Evolutionary conservation across 345 rosid genomes (phyloP), one percentile per base, ranked within the genome.

Genomic region (Lenwebbia sp.): DNA sequence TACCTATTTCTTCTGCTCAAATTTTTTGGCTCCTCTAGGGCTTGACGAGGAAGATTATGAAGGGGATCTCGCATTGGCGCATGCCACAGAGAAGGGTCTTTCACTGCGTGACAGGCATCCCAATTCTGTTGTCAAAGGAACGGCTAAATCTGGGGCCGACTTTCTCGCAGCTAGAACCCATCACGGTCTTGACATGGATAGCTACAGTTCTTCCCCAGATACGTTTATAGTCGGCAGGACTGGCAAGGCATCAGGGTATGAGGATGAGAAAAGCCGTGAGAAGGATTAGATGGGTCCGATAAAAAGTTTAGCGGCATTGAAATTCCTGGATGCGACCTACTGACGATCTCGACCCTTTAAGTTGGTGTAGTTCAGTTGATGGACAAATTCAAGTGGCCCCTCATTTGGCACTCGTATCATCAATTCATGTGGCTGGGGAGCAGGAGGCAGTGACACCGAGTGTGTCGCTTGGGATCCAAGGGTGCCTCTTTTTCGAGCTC

Each of bases 111-210:
- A 92, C 54, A 86, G 78, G 85, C 88, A 86, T 83, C 88, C 90
- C 6, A 82, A 85, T 54, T 83, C 91, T 30, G 88, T 94, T 5
- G 50, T 85, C 89, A 96, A 91, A 90, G 93, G 93, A 88, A 90
- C 86, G 0, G 92, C 92, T n/a, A 96, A 89, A 90, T 94, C 99
- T n/a, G 98, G 98, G 86, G 94, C 96, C 0, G 98, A 97, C 85
- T 95, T 89, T 89, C 95, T 94, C 9, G 60, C 94, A n/a, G 84
- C 88, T 57, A 90, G 96, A 85, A 89, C 94, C 56, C 96, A 94
- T 88, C 99, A 91, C 1, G 99, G 98, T 53, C 95, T 97, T 62
- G 98, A 95, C 78, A 84, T 92, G 83, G 88, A 89, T 58, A 62
- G 87, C 65, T 88, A 90, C 50, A 89, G 90, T 58, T 89, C 96